These are phyloP conservation scores for Cordyceps farinosa DNA, from an alignment of 2,329 filamentous ascomycete species.

Conservation along the genomic window DNA sequence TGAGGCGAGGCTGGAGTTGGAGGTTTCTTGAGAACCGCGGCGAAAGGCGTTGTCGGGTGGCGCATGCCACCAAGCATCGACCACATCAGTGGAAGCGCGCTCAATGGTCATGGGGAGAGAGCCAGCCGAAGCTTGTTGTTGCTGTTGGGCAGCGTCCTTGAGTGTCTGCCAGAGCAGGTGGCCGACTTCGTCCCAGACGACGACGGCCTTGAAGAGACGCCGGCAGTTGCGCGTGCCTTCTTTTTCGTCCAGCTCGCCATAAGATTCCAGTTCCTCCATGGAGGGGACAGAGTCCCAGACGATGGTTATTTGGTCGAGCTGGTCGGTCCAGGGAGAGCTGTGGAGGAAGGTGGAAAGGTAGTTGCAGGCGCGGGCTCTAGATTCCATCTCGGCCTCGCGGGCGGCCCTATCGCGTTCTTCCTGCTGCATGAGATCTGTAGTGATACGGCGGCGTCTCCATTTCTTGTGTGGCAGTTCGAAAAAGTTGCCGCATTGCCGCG, in stretches of 20 bases:
- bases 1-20: slow-evolving; percentile 11
- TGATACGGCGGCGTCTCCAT: slow-evolving; percentile 20
- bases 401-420: slow-evolving; percentile 23
- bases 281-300: slow-evolving; percentile 32
- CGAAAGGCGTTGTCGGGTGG: not conserved
- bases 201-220: slow-evolving; percentile 36
- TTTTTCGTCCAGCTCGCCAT: slow-evolving; percentile 31
- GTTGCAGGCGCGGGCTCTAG: slow-evolving; percentile 30
- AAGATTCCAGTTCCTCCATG: slow-evolving; percentile 33
- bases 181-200: slow-evolving; percentile 38
- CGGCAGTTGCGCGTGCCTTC: slow-evolving; percentile 36
- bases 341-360: slow-evolving; percentile 32
- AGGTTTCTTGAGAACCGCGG: slow-evolving; percentile 14
- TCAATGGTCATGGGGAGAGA: not conserved
- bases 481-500: slow-evolving; percentile 15
- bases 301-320: slow-evolving; percentile 33
- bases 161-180: slow-evolving; percentile 33
- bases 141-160: slow-evolving; percentile 20
- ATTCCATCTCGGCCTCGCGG: slow-evolving; percentile 30
- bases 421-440: slow-evolving; percentile 19
- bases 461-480: slow-evolving; percentile 25
- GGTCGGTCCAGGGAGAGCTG: slow-evolving; percentile 29
- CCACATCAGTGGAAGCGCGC: not conserved
- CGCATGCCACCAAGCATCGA: slow-evolving; percentile 11
- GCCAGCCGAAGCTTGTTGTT: not conserved